Percentiles rank a stretch among this genome's conserved stretches.
Conservation (phyloP, 108 stramenopile species). For the Cylindrotheca fusiformis region DNA sequence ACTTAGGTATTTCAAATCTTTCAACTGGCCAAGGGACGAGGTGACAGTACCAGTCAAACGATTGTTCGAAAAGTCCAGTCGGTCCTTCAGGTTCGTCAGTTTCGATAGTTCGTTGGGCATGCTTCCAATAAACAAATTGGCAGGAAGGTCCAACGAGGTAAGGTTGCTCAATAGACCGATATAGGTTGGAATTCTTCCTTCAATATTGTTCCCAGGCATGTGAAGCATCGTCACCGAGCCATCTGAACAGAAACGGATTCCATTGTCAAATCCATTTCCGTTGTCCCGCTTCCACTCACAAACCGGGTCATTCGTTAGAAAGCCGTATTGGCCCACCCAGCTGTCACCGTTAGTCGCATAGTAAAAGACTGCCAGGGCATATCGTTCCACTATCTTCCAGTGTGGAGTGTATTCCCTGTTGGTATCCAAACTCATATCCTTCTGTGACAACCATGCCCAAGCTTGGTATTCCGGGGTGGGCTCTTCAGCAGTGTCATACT, state of each 20-base stretch:
- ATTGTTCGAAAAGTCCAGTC: not conserved
- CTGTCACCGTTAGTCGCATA: conserved; percentile 27
- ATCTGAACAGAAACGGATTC: not conserved
- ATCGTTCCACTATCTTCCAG: conserved; percentile 18
- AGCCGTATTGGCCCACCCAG: conserved; percentile 32
- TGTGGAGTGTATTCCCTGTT: not conserved
- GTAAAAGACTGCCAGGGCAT: conserved; percentile 37
- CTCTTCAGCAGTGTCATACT: not conserved
- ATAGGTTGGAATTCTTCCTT: not conserved
- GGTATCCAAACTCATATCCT: not conserved
- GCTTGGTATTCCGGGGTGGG: not conserved
- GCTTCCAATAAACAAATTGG: not conserved
- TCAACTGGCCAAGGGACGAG: not conserved
- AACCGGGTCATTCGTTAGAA: conserved; percentile 32
- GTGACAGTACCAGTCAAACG: not conserved
- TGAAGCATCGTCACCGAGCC: not conserved
- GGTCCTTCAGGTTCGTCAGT: not conserved
- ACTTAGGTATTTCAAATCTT: not conserved
- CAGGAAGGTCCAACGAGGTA: not conserved
- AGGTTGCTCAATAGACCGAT: not conserved
- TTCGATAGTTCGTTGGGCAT: not conserved
- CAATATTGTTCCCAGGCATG: not conserved
- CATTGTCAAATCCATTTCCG: not conserved
- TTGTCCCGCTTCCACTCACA: conserved; percentile 20
- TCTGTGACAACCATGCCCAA: not conserved